Evolutionary conservation across 2,329 filamentous ascomycete genomes (phyloP).

Genomic region (Botryotinia globosa): DNA sequence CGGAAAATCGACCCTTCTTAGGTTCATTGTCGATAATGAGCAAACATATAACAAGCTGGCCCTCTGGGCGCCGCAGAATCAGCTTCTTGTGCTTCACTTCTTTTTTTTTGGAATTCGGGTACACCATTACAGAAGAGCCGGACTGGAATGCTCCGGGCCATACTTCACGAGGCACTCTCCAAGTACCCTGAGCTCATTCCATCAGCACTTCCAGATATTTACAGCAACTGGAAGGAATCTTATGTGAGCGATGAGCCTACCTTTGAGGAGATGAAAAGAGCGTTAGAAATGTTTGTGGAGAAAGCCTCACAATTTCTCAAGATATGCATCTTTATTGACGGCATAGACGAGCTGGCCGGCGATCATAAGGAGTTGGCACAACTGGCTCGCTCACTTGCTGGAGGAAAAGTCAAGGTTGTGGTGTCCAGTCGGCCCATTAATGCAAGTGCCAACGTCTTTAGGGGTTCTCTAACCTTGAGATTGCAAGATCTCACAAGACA

Average conservation of each 20-base stretch:
- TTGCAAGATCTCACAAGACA: background rate
- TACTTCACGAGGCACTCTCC: background rate
- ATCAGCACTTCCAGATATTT: background rate
- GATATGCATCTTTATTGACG: background rate
- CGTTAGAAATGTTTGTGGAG: background rate
- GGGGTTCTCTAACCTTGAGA: background rate
- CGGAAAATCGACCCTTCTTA: background rate
- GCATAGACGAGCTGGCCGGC: background rate
- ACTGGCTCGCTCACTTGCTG: background rate
- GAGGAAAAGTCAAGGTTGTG: background rate
- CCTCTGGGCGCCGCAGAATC: background rate
- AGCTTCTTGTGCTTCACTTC: background rate
- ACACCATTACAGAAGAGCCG: background rate
- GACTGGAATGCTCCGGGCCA: background rate
- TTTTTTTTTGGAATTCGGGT: background rate
- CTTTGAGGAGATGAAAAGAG: background rate
- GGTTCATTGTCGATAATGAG: background rate
- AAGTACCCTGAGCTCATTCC: background rate
- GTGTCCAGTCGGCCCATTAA: background rate
- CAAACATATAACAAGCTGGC: background rate
- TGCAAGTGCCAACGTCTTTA: background rate
- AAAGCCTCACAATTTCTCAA: background rate
- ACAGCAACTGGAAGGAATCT: background rate
- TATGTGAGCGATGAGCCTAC: background rate
- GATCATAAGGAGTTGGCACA: background rate